Percentiles rank a stretch among this genome's conserved stretches.
Evolutionary conservation across 805 yeast genomes (phyloP).

Genomic region (Candida sithepensis): DNA sequence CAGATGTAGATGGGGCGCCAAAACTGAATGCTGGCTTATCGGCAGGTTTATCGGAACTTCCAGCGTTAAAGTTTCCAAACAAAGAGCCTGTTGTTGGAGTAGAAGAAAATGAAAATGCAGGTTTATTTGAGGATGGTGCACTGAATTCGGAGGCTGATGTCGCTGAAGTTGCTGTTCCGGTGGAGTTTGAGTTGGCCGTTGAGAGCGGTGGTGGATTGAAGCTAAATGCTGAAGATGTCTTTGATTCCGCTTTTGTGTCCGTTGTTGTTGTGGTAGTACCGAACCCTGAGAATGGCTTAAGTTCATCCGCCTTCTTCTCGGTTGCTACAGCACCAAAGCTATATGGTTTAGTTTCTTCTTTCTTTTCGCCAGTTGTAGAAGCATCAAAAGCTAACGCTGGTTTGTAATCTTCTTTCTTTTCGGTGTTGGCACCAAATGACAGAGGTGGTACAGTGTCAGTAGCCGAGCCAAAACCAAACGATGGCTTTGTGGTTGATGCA

Average conservation of each 20-base stretch:
- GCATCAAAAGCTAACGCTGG: not conserved
- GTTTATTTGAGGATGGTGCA: slow-evolving; percentile 8
- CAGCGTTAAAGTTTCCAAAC: not conserved
- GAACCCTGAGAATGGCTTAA: slow-evolving; percentile 2
- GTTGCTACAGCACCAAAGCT: slow-evolving; percentile 17
- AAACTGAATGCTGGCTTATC: slow-evolving; percentile 9
- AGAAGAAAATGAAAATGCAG: slow-evolving; percentile 9
- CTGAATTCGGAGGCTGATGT: slow-evolving; percentile 18
- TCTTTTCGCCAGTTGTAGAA: not conserved
- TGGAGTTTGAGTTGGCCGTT: not conserved
- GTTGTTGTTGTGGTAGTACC: slow-evolving; percentile 1
- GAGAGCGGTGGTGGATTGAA: slow-evolving; percentile 4
- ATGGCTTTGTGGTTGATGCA: too few species aligned
- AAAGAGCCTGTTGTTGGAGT: slow-evolving; percentile 1
- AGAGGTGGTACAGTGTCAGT: not conserved
- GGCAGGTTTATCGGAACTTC: slow-evolving; percentile 1
- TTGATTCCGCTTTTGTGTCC: not conserved
- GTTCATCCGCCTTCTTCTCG: not conserved
- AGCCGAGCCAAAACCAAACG: too few species aligned
- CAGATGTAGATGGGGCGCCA: slow-evolving; percentile 5
- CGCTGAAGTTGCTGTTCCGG: not conserved
- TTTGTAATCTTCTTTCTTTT: not conserved
- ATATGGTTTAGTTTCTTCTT: slow-evolving; percentile 23
- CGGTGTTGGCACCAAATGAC: not conserved
- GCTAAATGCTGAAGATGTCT: not conserved